Conservation (phyloP, 1,139 yeast species). For the Schwanniomyces etchellsii region DNA sequence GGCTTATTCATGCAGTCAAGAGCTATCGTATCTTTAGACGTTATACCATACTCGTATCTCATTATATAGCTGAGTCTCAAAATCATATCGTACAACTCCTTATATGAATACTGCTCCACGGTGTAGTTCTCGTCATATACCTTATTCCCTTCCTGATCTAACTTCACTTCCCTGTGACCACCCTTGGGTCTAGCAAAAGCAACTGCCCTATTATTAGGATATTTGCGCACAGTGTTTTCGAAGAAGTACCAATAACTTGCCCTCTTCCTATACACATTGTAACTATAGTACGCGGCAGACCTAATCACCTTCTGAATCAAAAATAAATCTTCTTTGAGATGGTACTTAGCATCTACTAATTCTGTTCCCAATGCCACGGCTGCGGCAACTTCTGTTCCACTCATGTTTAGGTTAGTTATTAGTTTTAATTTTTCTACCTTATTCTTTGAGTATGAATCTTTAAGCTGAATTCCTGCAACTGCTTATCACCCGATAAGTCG, state of each 20-base stretch:
- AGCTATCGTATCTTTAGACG: conserved; percentile 67
- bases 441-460: too few species aligned
- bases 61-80: conserved; percentile 63
- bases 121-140: conserved; percentile 50
- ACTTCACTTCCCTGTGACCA: conserved; percentile 23
- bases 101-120: conserved; percentile 62
- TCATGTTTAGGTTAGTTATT: conserved; percentile 14
- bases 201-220: conserved; percentile 54
- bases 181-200: conserved; percentile 55
- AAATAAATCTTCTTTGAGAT: conserved; percentile 49
- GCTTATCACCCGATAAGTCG: too few species aligned
- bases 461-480: too few species aligned
- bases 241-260: conserved; percentile 67
- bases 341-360: conserved; percentile 47
- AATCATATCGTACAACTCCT: conserved; percentile 59
- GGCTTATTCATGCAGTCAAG: conserved; percentile 81
- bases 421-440: background rate
- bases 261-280: conserved; percentile 37
- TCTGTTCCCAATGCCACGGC: conserved; percentile 41
- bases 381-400: conserved; percentile 36
- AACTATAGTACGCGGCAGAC: conserved; percentile 38
- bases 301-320: conserved; percentile 39
- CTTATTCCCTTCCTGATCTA: conserved; percentile 28
- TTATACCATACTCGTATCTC: conserved; percentile 57
- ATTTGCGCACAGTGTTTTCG: conserved; percentile 42